Evolutionary conservation across 257 asterid genomes (phyloP), one percentile per base, ranked within the genome.

Genomic region (Rhazya stricta): DNA sequence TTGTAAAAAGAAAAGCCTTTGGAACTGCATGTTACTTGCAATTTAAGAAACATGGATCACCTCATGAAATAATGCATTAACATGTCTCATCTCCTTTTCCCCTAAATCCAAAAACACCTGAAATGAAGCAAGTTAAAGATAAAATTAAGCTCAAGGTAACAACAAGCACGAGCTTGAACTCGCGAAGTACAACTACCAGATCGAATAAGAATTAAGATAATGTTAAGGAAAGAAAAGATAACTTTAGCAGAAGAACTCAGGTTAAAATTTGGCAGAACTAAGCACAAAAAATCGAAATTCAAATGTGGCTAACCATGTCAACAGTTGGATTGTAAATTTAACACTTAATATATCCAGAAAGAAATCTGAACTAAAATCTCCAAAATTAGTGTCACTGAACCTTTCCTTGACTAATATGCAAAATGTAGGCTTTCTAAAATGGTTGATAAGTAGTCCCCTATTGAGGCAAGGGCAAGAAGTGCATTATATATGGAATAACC

Each of bases 41-140:
- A 62, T 29, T 71, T 63, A 25, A 56, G 32, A 74, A 74, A 77
- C 60, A 76, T 65, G 50, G 48, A 63, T 81, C 78, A 94, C 98
- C 98, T 94, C 97, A 41, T 86, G 85, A 74, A 92, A 90, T 42
- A 94, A 82, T 57, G 89, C 92, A 82, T 90, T 92, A 74, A 90
- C 86, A 72, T 84, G 86, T 80, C 81, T 91, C 97, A 94, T 89
- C 73, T 94, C 95, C 84, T 75, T 79, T 74, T 94, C 95, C 72
- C 82, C 90, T 84, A 94, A 67, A 72, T 92, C 93, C 87, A 94
- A 80, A 93, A 94, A 94, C 75, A 94, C 93, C 97, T 94, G 88
- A 42, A 70, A 74, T 58, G n/a, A 74, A 77, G 77, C 72, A 74
- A 37, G 37, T 50, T 21, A 21, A n/a, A 54, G 61, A 36, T 1